Evolutionary conservation across 2,329 filamentous ascomycete genomes (phyloP).

Genomic region (Elsinoe fawcettii): DNA sequence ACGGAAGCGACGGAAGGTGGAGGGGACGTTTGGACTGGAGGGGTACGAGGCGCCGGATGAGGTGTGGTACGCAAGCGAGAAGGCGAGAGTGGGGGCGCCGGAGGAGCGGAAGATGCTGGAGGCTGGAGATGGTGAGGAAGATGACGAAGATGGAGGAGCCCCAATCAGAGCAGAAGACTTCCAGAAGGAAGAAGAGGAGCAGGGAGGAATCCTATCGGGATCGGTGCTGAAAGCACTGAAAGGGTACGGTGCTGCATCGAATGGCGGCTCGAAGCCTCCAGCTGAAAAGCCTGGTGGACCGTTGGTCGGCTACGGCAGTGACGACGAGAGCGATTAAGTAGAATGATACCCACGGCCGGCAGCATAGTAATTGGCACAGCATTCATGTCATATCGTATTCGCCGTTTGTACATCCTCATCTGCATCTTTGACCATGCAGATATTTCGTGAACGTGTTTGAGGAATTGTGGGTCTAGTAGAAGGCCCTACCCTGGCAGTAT

Average conservation of each 20-base stretch:
- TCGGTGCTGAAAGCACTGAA: conserved; percentile 75
- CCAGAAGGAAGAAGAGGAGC: conserved; percentile 35
- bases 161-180: conserved; percentile 39
- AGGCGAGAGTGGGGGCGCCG: conserved; percentile 58
- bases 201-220: conserved; percentile 66
- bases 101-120: conserved; percentile 53
- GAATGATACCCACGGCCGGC: conserved; percentile 5
- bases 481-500: too few species aligned
- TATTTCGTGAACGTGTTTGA: too few species aligned
- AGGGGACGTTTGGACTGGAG: conserved; percentile 78
- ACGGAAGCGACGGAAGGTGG: conserved; percentile 78
- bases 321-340: conserved; percentile 62
- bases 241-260: conserved; percentile 39
- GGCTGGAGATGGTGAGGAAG: conserved; percentile 46
- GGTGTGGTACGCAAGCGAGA: conserved; percentile 80
- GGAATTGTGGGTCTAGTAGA: too few species aligned
- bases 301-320: conserved; percentile 82
- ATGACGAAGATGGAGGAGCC: conserved; percentile 28
- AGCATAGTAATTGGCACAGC: not conserved
- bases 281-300: conserved; percentile 56
- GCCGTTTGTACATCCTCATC: too few species aligned
- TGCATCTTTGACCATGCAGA: too few species aligned
- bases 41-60: conserved; percentile 93
- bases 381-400: not conserved
- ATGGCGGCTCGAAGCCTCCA: conserved; percentile 42